phyloP scores from a whole-genome alignment of 192 early-diverging fungal species.

The Backusella tuberculispora region DNA sequence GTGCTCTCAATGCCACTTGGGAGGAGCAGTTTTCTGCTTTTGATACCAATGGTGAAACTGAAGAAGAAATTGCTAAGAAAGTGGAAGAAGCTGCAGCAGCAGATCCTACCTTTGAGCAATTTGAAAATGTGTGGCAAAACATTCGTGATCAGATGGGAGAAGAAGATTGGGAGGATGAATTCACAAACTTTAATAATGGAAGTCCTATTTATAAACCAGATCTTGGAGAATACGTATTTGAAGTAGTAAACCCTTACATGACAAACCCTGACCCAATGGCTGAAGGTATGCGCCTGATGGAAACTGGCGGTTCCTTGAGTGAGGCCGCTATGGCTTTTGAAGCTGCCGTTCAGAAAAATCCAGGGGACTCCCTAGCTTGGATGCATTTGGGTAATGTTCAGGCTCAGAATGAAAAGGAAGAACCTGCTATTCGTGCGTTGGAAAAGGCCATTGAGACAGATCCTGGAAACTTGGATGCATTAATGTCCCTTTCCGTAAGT shows the following conservation, averaged over 20 bases:
- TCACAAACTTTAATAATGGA: constrained; percentile 50
- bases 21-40: constrained; percentile 63
- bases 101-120: constrained; percentile 43
- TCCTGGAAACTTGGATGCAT: constrained; percentile 63
- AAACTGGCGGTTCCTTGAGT: constrained; percentile 66
- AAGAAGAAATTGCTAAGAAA: constrained; percentile 39
- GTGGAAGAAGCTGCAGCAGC: constrained; percentile 46
- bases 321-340: constrained; percentile 94
- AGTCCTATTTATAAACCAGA: constrained; percentile 58
- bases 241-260: constrained; percentile 76
- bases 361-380: constrained; percentile 84
- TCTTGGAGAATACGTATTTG: constrained; percentile 83
- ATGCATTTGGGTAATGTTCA: constrained; percentile 89
- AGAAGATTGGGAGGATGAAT: constrained; percentile 54
- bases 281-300: constrained; percentile 58
- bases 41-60: constrained; percentile 37
- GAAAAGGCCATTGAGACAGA: constrained; percentile 82
- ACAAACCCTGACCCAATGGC: constrained; percentile 59
- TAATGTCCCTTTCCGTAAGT: constrained; percentile 86
- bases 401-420: constrained; percentile 98
- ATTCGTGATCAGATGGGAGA: constrained; percentile 23
- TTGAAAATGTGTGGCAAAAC: constrained; percentile 59
- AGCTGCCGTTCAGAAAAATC: constrained; percentile 81
- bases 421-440: constrained; percentile 90
- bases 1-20: constrained; percentile 53